Evolutionary conservation across 2,329 filamentous ascomycete genomes (phyloP), one percentile per base, ranked within the genome.

Genomic region (Endocalyx cinctus): DNA sequence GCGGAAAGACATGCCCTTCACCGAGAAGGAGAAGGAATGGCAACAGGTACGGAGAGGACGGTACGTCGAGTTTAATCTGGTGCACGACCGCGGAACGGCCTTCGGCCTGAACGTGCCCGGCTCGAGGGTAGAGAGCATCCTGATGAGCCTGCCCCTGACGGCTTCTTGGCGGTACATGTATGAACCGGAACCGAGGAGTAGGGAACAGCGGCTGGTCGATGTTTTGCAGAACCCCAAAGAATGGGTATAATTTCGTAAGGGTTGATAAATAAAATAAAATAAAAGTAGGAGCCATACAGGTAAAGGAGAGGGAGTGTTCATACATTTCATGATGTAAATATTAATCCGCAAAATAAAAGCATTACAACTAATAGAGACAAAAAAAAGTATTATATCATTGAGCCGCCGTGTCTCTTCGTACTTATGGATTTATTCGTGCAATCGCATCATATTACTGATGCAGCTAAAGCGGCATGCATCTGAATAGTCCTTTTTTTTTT

Each of bases 1-100:
- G 58, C 72, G 92, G 47, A 97, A 94, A 69, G 84, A 95, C 51
- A 88, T 96, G 87, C 80, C 86, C 0, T 98, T 79, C 52, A 89
- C 79, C 0, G 82, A 84, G 29, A 72, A 81, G 47, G 85, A 96
- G 66, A 96, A 95, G 69, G 79, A 86, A 46, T 98, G 92, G 92
- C 92, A 98, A 67, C 92, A 97, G 67, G 72, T 98, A 42, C 77
- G 92, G 31, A 72, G 92, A 45, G 92, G 92, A n/a, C 75, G 88
- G 52, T 98, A 98, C 58, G 92, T 98, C 43, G 92, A 98, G 64
- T 98, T 98, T 64, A 98, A 98, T 64, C 74, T 98, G 23, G 87
- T 98, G 35, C 89, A 98, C 63, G 92, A 98, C 65, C 79, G 92
- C 17, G 92, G 92, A 3, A 98, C 92, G 3, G 82, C 85, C 6